These are phyloP conservation scores for Neurospora sp. DNA, from an alignment of 495 filamentous ascomycete species.

Conservation along the genomic window DNA sequence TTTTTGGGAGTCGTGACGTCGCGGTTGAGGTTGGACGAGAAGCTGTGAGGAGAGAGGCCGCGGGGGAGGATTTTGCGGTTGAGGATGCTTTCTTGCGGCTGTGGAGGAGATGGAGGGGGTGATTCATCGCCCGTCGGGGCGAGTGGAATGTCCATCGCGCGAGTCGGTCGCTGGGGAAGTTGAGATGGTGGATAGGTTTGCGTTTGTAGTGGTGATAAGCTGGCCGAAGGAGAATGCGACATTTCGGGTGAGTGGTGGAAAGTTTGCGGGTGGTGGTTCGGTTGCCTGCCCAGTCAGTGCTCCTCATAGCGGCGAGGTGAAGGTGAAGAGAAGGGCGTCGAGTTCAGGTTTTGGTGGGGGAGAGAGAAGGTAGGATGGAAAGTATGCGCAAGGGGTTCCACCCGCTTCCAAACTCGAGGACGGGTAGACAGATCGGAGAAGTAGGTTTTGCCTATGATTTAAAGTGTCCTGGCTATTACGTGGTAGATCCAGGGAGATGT, in stretches of 20 bases:
- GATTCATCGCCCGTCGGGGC: background rate
- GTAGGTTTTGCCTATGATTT: no score
- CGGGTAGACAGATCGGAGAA: no score
- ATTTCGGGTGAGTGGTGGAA: no score
- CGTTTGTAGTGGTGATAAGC: background rate
- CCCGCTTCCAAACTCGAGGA: background rate
- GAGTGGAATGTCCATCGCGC: background rate
- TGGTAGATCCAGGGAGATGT: no score
- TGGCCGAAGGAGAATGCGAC: background rate
- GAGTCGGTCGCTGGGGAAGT: background rate
- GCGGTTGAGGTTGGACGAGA: slow-evolving; percentile 14
- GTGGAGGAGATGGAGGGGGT: background rate
- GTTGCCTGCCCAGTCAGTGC: background rate
- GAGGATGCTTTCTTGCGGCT: slow-evolving; percentile 7
- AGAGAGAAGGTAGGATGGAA: background rate
- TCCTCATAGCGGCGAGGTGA: background rate
- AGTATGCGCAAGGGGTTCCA: background rate
- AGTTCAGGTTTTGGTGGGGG: background rate
- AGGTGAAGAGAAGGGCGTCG: background rate
- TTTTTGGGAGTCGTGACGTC: background rate
- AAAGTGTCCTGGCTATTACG: no score
- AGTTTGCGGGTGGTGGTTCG: background rate
- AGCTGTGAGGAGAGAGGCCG: slow-evolving; percentile 2
- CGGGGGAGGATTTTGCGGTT: slow-evolving; percentile 13
- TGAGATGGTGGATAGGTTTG: background rate